Base-by-base conservation (phyloP, 169 alveolate genomes). In the Cryptosporidium baileyi region DNA sequence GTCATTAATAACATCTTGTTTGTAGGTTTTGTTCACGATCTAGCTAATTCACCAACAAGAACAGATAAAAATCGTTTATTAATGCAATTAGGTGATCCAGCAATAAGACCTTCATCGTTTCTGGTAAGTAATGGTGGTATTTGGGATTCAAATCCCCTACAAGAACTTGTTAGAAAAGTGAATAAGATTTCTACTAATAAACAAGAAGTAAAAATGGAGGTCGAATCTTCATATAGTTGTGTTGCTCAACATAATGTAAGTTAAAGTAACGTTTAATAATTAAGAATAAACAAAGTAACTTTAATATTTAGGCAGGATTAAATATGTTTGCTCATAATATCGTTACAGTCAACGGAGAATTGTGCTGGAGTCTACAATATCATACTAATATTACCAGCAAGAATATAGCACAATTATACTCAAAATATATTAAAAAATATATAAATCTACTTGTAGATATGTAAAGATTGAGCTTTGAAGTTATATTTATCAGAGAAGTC, bases 331-430 rank as follows among this genome's bases (percentile, higher is more conserved):
- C 93, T 22, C 93, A 90, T 59, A 90, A 90, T 80, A 44, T 89
- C 54, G 93, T 81, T 19, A 90, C 93, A 8, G 88, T 90, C 24
- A 65, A 80, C 47, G 91, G 91, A 15, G 67, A 80, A 41, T 34
- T 90, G 28, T 80, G 82, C 60, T 90, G 93, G 93, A 67, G 91
- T 22, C 81, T 90, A 45, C 93, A 90, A 74, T 90, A 90, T 60
- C 93, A 90, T 62, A 80, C 91, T 6, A 90, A 88, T 49, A 80
- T 80, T 52, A 85, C 89, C n/a, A 63, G 79, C 44, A 62, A 74
- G n/a, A 82, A 59, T 9, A 79, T 90, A 9, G 93, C 90, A 28
- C 81, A 65, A 30, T 28, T 57, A 51, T 90, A 90, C 59, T 88
- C 93, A 52, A 36, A 61, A n/a, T 44, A 80, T 17, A 88, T 90